Conservation (phyloP, 345 rosid genomes). For the Dovyalis caffra region DNA sequence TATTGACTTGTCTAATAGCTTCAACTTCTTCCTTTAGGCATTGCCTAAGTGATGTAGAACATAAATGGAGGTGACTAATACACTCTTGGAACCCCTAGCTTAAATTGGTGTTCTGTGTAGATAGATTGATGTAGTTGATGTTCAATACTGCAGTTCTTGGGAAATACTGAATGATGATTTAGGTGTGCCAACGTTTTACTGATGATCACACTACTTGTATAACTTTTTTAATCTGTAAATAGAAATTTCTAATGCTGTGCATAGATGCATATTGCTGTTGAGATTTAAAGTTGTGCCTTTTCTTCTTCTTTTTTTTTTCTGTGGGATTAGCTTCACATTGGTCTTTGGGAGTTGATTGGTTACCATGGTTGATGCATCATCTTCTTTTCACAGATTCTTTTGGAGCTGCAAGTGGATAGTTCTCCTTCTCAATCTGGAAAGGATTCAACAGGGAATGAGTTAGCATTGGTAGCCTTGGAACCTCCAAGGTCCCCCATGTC, state of each 20-base stretch:
- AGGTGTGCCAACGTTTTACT: neutral
- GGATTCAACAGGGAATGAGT: slow-evolving; percentile 65
- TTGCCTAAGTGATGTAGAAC: too few relatives aligned
- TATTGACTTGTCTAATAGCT: too few relatives aligned
- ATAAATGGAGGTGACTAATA: too few relatives aligned
- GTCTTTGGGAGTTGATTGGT: neutral
- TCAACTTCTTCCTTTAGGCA: too few relatives aligned
- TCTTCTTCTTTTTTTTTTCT: neutral
- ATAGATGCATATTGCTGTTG: neutral
- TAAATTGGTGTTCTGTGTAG: too few relatives aligned
- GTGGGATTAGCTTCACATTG: neutral
- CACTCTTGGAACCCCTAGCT: too few relatives aligned
- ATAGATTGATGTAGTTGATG: too few relatives aligned
- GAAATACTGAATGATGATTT: too few relatives aligned
- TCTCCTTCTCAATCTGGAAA: slow-evolving; percentile 42
- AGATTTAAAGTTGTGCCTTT: neutral
- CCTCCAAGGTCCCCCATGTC: slow-evolving; percentile 57
- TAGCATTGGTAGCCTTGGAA: slow-evolving; percentile 71
- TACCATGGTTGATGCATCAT: slow-evolving; percentile 18
- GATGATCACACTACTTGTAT: neutral
- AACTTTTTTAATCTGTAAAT: neutral
- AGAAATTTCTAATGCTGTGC: neutral
- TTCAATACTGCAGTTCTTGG: too few relatives aligned
- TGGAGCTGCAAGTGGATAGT: slow-evolving; percentile 59
- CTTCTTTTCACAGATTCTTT: slow-evolving; percentile 56